Percentiles rank a stretch among this genome's conserved stretches.
Conservation (phyloP, 768 basidiomycete species). For the Xanthoconium purpureum region DNA sequence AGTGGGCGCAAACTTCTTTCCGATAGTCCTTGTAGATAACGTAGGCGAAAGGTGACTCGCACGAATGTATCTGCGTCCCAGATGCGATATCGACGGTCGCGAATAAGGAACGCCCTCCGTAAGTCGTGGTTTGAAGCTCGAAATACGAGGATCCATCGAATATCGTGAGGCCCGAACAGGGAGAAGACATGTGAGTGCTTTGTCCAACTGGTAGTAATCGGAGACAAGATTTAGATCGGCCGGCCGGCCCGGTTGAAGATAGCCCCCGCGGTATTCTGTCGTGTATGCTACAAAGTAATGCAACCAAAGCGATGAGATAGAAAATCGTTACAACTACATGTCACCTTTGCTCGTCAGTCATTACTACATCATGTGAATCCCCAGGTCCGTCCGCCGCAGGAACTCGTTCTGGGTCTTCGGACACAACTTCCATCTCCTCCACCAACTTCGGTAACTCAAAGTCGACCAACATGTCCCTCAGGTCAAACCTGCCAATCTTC, state of each 20-base stretch:
- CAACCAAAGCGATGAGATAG: not conserved
- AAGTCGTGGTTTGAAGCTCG: slow-evolving; percentile 34
- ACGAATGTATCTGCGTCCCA: slow-evolving; percentile 43
- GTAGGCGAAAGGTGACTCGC: slow-evolving; percentile 49
- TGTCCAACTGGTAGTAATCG: not conserved
- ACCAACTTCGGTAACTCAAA: slow-evolving; percentile 14
- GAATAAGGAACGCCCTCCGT: slow-evolving; percentile 55
- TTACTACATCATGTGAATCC: slow-evolving; percentile 3
- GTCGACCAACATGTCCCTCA: slow-evolving; percentile 20
- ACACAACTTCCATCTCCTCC: slow-evolving; percentile 8
- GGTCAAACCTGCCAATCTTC: slow-evolving; percentile 22
- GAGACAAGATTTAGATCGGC: not conserved
- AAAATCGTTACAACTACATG: not conserved
- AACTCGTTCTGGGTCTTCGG: not conserved
- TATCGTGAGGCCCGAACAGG: not conserved
- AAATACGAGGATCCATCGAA: slow-evolving; percentile 13
- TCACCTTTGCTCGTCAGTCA: slow-evolving; percentile 3
- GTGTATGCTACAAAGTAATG: not conserved
- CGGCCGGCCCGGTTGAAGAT: not conserved
- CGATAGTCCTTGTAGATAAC: slow-evolving; percentile 62
- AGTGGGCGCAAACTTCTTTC: slow-evolving; percentile 64
- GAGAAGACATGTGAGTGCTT: slow-evolving; percentile 5
- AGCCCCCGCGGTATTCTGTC: not conserved
- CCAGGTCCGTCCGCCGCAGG: not conserved
- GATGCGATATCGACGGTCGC: slow-evolving; percentile 41